Percentiles rank a stretch among this genome's conserved stretches.
Conservation (phyloP, 108 stramenopile genomes). For the Seminavis robusta region DNA sequence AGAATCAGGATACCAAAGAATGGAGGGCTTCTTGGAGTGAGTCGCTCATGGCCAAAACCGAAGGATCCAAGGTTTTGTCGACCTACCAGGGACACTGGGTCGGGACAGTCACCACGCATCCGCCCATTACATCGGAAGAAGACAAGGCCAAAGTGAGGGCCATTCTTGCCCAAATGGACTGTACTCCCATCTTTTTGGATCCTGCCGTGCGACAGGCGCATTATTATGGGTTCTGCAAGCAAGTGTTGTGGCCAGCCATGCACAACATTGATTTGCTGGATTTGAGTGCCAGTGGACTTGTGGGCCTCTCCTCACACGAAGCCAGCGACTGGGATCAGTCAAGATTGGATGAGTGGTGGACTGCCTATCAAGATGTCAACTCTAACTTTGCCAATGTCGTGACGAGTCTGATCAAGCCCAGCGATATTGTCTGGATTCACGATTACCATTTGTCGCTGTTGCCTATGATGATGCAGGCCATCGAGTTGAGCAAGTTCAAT, state of each 20-base stretch:
- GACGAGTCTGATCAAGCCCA: slow-evolving; percentile 40
- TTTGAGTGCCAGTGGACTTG: slow-evolving; percentile 60
- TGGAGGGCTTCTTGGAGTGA: slow-evolving; percentile 93
- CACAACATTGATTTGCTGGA: slow-evolving; percentile 96
- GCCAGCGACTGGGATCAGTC: slow-evolving; percentile 85
- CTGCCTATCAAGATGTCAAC: slow-evolving; percentile 87
- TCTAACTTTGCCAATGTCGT: slow-evolving; percentile 74
- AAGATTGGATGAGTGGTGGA: slow-evolving; percentile 83
- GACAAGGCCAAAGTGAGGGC: slow-evolving; percentile 76
- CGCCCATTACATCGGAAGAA: slow-evolving; percentile 46
- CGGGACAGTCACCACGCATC: slow-evolving; percentile 85
- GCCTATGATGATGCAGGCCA: slow-evolving; percentile 76
- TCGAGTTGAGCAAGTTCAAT: slow-evolving; percentile 22
- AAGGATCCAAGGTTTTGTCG: slow-evolving; percentile 66
- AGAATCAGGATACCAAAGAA: slow-evolving; percentile 34
- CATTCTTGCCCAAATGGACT: slow-evolving; percentile 83
- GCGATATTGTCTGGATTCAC: slow-evolving; percentile 96
- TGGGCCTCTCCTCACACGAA: slow-evolving; percentile 16
- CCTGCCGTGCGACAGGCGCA: slow-evolving; percentile 51
- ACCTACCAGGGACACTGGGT: slow-evolving; percentile 85
- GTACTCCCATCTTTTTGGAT: slow-evolving; percentile 92
- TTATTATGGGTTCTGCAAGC: slow-evolving; percentile 97
- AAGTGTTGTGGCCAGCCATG: slow-evolving; percentile 96
- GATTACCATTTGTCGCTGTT: slow-evolving; percentile 98
- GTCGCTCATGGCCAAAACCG: slow-evolving; percentile 91